Base-by-base conservation (phyloP, 179 eudicot genomes). In the Beta macrorhiza region DNA sequence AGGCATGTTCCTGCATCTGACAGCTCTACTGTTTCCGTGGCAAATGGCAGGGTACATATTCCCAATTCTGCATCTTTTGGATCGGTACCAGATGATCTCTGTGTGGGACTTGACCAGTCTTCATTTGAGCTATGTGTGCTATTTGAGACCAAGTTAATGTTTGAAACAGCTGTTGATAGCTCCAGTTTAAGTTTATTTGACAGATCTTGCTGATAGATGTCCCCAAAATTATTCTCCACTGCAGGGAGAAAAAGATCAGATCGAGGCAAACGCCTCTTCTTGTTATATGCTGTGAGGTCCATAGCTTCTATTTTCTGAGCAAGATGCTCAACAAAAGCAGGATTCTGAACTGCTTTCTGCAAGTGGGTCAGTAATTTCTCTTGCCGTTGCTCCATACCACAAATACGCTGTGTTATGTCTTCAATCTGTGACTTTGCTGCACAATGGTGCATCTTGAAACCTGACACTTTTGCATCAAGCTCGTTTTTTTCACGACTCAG, bases 101-200 rank as follows among this genome's bases (percentile, higher is more conserved):
- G 86, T 15, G 87, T 86, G 16, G 92, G 89, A 79, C 93, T 92
- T 64, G 68, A 84, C 83, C 89, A 85, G 67, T 92, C 97, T 86
- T 91, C 97, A 73, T 83, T 93, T 79, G 97, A 93, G 85, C 97
- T 90, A 63, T 94, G 93, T 5, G 92, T 89, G 90, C 98, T 93
- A 52, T 84, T 90, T 17, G 98, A 93, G 77, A 90, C 88, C 89
- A 91, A 83, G 84, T 90, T 91, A 58, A 88, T 83, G 83, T 93
- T 94, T 17, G 98, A 91, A 83, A 89, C 89, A 75, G 96, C 91
- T 0, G 94, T 90, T 14, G 98, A 93, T 67, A 93, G 71, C 86
- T 93, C 98, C 53, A 93, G 87, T 17, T 87, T 91, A 67, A 92
- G 94, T 82, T 86, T 90, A 87, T 94, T 89, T 37, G 92, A 84